Evolutionary conservation across 768 basidiomycete genomes (phyloP).

Genomic region (Leccinum fibrillosum): DNA sequence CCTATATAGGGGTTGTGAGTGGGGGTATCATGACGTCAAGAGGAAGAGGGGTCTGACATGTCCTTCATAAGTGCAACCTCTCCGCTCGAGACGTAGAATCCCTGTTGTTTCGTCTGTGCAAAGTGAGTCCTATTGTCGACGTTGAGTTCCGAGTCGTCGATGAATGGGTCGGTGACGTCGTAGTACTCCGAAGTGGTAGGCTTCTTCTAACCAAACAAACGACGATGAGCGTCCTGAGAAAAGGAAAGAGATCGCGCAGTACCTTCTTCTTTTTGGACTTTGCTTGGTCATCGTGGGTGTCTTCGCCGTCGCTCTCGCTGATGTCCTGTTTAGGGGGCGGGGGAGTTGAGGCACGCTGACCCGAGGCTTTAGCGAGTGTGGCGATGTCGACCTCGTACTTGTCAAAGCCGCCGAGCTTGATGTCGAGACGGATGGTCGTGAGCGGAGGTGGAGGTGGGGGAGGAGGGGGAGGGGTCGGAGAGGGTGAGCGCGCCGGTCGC

Average conservation of each 20-base stretch:
- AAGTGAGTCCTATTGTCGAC: slow-evolving; percentile 90
- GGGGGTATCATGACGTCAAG: not conserved
- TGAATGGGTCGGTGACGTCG: slow-evolving; percentile 90
- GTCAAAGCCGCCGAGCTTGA: slow-evolving; percentile 66
- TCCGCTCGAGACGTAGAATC: slow-evolving; percentile 89
- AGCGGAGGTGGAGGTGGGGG: slow-evolving; percentile 46
- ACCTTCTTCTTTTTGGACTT: slow-evolving; percentile 40
- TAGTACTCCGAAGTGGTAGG: slow-evolving; percentile 71
- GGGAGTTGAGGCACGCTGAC: slow-evolving; percentile 63
- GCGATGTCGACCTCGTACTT: slow-evolving; percentile 74
- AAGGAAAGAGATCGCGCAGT: slow-evolving; percentile 3
- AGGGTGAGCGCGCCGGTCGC: slow-evolving; percentile 43
- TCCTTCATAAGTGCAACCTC: slow-evolving; percentile 85
- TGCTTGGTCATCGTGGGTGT: slow-evolving; percentile 32
- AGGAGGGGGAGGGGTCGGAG: slow-evolving; percentile 53
- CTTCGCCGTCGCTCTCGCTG: slow-evolving; percentile 56
- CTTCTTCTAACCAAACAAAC: slow-evolving; percentile 38
- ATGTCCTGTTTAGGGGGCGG: slow-evolving; percentile 45
- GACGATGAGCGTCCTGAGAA: slow-evolving; percentile 4
- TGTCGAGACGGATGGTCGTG: slow-evolving; percentile 65
- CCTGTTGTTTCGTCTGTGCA: slow-evolving; percentile 87
- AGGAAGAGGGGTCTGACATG: slow-evolving; percentile 37
- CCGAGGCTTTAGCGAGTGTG: slow-evolving; percentile 54
- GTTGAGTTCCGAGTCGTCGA: slow-evolving; percentile 93
- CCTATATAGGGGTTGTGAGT: slow-evolving; percentile 23